Conservation (phyloP, 192 early-diverging fungal species). For the Coemansia sp. region DNA sequence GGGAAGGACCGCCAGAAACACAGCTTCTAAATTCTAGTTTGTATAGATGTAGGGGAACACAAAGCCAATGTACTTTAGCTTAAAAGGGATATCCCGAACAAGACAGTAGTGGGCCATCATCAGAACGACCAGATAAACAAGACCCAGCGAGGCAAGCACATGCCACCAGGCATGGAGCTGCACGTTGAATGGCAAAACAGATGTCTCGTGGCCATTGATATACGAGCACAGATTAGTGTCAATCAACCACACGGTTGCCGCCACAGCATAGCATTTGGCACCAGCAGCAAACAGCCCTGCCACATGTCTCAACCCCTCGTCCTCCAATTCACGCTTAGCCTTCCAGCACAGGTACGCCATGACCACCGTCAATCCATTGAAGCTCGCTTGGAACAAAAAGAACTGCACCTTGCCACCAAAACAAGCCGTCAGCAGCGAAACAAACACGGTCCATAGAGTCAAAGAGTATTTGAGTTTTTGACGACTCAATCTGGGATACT, state of each 20-base stretch:
- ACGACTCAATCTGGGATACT: slow-evolving; percentile 34
- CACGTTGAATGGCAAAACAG: slow-evolving; percentile 51
- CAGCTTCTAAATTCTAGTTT: slow-evolving; percentile 11
- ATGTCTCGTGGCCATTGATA: slow-evolving; percentile 46
- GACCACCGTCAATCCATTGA: slow-evolving; percentile 28
- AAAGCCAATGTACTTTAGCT: slow-evolving; percentile 16
- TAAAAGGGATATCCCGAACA: slow-evolving; percentile 31
- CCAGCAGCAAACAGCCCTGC: slow-evolving; percentile 34
- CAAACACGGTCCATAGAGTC: slow-evolving; percentile 37
- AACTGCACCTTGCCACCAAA: slow-evolving; percentile 50
- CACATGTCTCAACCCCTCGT: slow-evolving; percentile 26
- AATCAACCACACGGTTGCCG: slow-evolving; percentile 31
- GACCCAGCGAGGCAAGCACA: slow-evolving; percentile 55
- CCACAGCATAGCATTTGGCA: slow-evolving; percentile 22
- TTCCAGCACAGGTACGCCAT: slow-evolving; percentile 39
- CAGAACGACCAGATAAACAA: slow-evolving; percentile 56
- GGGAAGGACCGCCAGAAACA: no score
- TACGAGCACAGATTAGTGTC: slow-evolving; percentile 48
- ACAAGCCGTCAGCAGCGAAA: slow-evolving; percentile 35
- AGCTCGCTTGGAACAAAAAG: slow-evolving; percentile 46
- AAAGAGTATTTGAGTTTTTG: slow-evolving; percentile 36
- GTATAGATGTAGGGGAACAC: slow-evolving; percentile 42
- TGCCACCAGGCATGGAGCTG: slow-evolving; percentile 68
- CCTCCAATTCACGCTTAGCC: slow-evolving; percentile 28
- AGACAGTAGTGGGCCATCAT: slow-evolving; percentile 53